Conservation (phyloP, 768 basidiomycete species). For the Boletus rufocinnamomeus region DNA sequence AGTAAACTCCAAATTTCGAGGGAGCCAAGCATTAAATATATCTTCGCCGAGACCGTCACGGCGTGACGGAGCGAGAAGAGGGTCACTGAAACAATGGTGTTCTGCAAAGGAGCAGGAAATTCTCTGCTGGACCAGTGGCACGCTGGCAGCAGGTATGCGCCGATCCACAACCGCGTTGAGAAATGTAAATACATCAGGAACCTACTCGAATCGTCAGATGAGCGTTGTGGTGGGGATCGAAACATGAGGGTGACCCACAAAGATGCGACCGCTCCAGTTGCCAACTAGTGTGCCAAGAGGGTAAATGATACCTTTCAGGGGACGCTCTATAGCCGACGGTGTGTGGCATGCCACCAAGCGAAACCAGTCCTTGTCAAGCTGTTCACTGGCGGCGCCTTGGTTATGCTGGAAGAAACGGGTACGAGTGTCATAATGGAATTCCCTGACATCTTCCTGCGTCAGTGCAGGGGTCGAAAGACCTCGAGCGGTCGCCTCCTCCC, state of each 20-base stretch:
- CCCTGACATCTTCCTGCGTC: constrained; percentile 41
- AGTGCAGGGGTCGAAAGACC: constrained; percentile 35
- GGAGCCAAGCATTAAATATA: constrained; percentile 51
- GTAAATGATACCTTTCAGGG: constrained; percentile 45
- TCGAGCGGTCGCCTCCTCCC: constrained; percentile 35
- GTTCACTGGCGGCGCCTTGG: constrained; percentile 26
- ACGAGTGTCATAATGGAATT: constrained; percentile 41
- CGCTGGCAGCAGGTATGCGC: constrained; percentile 20
- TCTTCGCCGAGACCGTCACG: constrained; percentile 42
- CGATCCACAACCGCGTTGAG: constrained; percentile 26
- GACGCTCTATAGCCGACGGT: constrained; percentile 36
- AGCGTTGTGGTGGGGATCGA: constrained; percentile 15
- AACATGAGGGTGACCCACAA: constrained; percentile 38
- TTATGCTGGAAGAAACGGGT: constrained; percentile 31
- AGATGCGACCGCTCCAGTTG: constrained; percentile 48
- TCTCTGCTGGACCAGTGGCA: constrained; percentile 38
- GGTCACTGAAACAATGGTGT: constrained; percentile 47
- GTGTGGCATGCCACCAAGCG: constrained; percentile 47
- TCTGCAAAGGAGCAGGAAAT: constrained; percentile 46
- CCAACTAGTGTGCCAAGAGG: constrained; percentile 46
- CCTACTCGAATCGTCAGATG: constrained; percentile 25
- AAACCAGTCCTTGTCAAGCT: constrained; percentile 51
- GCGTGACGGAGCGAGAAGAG: constrained; percentile 38
- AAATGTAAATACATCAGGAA: constrained; percentile 28
- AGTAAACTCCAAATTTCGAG: constrained; percentile 37